Evolutionary conservation across 306 rosid species (phyloP), one percentile per base, ranked within the genome.

Genomic region (Alnus glutinosa): DNA sequence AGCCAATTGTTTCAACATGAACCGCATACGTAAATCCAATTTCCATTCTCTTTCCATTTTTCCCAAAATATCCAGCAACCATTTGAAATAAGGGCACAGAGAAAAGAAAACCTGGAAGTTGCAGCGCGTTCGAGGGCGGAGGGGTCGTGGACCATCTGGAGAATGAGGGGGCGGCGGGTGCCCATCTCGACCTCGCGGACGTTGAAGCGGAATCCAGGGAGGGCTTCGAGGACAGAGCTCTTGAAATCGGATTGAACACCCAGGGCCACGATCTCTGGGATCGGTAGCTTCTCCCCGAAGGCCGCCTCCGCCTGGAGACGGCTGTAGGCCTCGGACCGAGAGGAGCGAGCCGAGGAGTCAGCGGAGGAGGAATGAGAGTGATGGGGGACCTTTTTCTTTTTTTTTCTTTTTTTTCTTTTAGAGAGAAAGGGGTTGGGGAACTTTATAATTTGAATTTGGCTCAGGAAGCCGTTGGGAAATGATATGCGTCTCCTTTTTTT

Each of bases 101-200:
- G 28, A 49, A 9, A 48, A 3, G 23, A 34, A 19, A 37, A 88
- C 98, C 97, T 95, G 99, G 69, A 95, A 92, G 18, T 97, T 91
- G 70, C 98, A 95, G 4, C 92, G 94, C 12, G 97, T 2, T 92
- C 97, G 50, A 88, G 87, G 64, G 99, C 99, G 9, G 93, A 76
- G 23, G 97, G 84, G n/a, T 95, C 98, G 81, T 93, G 98, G 71
- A 93, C 85, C 99, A 95, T 95, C 66, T 95, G 99, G 50, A 93
- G 96, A 23, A 93, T 90, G 78, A 92, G 93, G 5, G 99, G 98
- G 34, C 98, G 84, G 15, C 98, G 98, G 8, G 98, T 95, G 1
- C 98, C 98, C 96, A 95, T 95, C 84, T 95, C 98, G 39, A 95
- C 98, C 79, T 95, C 97, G 9, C 98, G 98, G 55, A 92, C 92